phyloP scores from a whole-genome alignment of 495 filamentous ascomycete genomes.

The Penicillium ucsense region DNA sequence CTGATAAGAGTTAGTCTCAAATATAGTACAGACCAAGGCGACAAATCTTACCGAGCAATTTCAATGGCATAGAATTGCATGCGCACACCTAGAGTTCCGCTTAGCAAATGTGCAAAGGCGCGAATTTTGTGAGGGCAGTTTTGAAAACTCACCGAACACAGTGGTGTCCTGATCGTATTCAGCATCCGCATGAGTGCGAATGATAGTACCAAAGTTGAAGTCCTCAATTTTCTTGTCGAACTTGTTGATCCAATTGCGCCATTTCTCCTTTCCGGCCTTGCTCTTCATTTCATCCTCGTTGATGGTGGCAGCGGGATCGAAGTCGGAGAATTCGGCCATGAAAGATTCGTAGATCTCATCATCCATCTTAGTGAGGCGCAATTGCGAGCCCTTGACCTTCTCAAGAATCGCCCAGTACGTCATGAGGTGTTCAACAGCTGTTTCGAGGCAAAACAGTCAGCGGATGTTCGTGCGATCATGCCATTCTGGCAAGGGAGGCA shows the following conservation, averaged over 20 bases:
- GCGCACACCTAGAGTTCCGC: slow-evolving; percentile 34
- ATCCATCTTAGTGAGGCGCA: slow-evolving; percentile 88
- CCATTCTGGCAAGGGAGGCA: not conserved
- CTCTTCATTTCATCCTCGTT: slow-evolving; percentile 96
- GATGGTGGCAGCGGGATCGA: slow-evolving; percentile 69
- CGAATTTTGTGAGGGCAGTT: too few species aligned
- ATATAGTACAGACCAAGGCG: slow-evolving; percentile 4
- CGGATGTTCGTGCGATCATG: too few species aligned
- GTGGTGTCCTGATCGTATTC: slow-evolving; percentile 87
- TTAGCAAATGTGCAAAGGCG: not conserved
- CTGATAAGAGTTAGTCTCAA: slow-evolving; percentile 23
- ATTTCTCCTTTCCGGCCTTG: slow-evolving; percentile 89
- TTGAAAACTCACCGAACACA: slow-evolving; percentile 52
- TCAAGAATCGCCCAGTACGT: slow-evolving; percentile 97
- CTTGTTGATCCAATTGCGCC: slow-evolving; percentile 87
- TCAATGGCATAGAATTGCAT: slow-evolving; percentile 99
- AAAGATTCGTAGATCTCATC: slow-evolving; percentile 90
- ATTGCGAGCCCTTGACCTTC: slow-evolving; percentile 70
- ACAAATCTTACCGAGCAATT: slow-evolving; percentile 60
- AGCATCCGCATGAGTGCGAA: slow-evolving; percentile 63
- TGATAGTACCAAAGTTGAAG: slow-evolving; percentile 94
- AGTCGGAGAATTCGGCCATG: slow-evolving; percentile 79
- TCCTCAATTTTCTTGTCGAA: slow-evolving; percentile 91
- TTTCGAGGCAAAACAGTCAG: not conserved
- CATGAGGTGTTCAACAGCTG: slow-evolving; percentile 86